Conservation (phyloP, 106 monocot genomes). For the Dendrobium officinale region DNA sequence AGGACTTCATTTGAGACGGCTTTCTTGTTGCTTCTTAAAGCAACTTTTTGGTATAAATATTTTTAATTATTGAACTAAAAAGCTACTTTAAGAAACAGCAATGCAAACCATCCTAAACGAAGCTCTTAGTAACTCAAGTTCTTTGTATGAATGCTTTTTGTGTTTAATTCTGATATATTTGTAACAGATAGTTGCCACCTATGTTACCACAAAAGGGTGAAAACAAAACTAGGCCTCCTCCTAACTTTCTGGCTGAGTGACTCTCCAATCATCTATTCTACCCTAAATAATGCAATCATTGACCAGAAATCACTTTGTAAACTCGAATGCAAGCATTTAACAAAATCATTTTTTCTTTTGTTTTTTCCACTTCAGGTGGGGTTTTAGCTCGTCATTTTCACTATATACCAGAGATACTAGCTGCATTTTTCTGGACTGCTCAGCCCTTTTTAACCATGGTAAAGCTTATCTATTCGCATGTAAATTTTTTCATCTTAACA, state of each 20-base stretch:
- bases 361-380: constrained; percentile 61
- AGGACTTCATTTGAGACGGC: too few species aligned
- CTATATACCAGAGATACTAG: constrained; percentile 85
- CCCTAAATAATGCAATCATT: too few species aligned
- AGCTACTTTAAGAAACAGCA: too few species aligned
- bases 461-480: constrained; percentile 10
- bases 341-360: not conserved
- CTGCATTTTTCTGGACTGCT: constrained; percentile 91
- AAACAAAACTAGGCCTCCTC: constrained; percentile 84
- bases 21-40: too few species aligned
- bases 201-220: constrained; percentile 72
- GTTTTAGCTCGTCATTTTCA: constrained; percentile 93
- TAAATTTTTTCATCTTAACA: not conserved
- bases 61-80: too few species aligned
- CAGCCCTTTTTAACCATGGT: constrained; percentile 93
- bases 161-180: not conserved
- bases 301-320: not conserved
- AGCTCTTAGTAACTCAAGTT: not conserved
- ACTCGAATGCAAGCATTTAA: not conserved
- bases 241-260: constrained; percentile 98
- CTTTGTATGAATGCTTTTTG: constrained; percentile 7
- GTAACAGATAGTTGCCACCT: constrained; percentile 85
- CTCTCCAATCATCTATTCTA: not conserved
- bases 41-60: too few species aligned
- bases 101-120: too few species aligned